These are phyloP conservation scores for Alternaria infectoria DNA, from an alignment of 2,329 filamentous ascomycete species.

Conservation along the genomic window DNA sequence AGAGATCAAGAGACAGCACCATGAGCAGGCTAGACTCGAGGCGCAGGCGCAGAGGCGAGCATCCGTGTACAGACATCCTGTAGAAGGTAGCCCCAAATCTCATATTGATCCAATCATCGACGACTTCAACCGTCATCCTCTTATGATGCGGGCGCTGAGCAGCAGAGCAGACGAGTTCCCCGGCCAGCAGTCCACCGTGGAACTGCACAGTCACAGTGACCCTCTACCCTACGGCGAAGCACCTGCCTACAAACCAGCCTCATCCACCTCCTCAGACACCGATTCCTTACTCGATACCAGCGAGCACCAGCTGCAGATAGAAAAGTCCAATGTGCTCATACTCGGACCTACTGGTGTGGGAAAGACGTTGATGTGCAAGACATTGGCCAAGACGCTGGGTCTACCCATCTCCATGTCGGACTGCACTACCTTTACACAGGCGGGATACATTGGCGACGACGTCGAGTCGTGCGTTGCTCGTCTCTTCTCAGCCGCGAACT, in stretches of 20 bases:
- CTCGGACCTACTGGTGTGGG: constrained; percentile 93
- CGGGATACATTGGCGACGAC: constrained; percentile 96
- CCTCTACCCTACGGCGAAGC: constrained; percentile 20
- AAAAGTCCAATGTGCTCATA: constrained; percentile 93
- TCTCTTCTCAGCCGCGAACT: constrained; percentile 86
- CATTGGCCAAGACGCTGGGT: constrained; percentile 87
- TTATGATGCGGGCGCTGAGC: constrained; percentile 30
- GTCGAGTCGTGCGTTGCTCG: constrained; percentile 95
- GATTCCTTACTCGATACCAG: constrained; percentile 60
- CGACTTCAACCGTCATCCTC: constrained; percentile 2
- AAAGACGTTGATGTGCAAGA: constrained; percentile 95
- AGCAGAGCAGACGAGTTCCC: constrained; percentile 63
- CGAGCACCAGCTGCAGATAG: constrained; percentile 70
- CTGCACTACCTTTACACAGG: constrained; percentile 94
- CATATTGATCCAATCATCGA: constrained; percentile 9
- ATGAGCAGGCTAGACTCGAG: constrained; percentile 77
- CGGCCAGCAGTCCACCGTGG: constrained; percentile 63
- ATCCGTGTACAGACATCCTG: constrained; percentile 71
- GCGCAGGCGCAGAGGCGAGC: constrained; percentile 75
- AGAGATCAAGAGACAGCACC: constrained; percentile 74
- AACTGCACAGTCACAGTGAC: constrained; percentile 28
- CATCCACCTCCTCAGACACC: constrained; percentile 34
- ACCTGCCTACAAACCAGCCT: constrained; percentile 28
- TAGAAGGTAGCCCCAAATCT: constrained; percentile 67
- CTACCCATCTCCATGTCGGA: constrained; percentile 96